phyloP scores from a whole-genome alignment of 2,329 filamentous ascomycete species.

The Trichoderma sp. region DNA sequence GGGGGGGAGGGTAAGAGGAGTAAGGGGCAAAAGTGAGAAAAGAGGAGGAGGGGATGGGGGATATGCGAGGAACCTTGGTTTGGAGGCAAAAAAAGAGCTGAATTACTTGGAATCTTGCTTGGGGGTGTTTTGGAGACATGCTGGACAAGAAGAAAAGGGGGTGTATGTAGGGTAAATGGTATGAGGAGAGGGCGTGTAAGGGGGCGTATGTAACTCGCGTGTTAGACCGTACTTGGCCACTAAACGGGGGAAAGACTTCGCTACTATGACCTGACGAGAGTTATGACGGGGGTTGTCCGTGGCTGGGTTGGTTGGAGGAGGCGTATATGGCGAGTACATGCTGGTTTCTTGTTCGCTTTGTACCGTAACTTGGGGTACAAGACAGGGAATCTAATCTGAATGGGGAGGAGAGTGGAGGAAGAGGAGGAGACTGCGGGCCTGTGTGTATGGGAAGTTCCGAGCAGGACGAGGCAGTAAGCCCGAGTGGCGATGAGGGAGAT shows the following conservation, averaged over 20 bases:
- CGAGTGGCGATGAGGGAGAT: not conserved
- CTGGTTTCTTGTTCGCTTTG: not conserved
- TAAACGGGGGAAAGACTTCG: not conserved
- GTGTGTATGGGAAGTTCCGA: not conserved
- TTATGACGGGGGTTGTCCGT: not conserved
- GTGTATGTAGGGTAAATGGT: not conserved
- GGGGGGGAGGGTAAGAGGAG: not conserved
- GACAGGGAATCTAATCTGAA: not conserved
- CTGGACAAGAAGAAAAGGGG: not conserved
- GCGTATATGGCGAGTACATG: not conserved
- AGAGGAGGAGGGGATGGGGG: not conserved
- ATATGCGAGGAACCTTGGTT: conserved; percentile 12
- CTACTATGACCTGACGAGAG: not conserved
- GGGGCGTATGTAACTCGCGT: not conserved
- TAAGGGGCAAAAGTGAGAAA: not conserved
- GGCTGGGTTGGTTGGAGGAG: not conserved
- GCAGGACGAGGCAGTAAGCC: not conserved
- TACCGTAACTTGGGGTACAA: not conserved
- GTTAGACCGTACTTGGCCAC: not conserved
- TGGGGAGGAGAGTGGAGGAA: not conserved
- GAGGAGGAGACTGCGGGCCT: not conserved
- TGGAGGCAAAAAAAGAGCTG: not conserved
- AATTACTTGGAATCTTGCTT: not conserved
- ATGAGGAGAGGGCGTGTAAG: not conserved
- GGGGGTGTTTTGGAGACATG: not conserved